Evolutionary conservation across 768 basidiomycete species (phyloP), one percentile per base, ranked within the genome.

Genomic region (Hygrophorus pudorinus): DNA sequence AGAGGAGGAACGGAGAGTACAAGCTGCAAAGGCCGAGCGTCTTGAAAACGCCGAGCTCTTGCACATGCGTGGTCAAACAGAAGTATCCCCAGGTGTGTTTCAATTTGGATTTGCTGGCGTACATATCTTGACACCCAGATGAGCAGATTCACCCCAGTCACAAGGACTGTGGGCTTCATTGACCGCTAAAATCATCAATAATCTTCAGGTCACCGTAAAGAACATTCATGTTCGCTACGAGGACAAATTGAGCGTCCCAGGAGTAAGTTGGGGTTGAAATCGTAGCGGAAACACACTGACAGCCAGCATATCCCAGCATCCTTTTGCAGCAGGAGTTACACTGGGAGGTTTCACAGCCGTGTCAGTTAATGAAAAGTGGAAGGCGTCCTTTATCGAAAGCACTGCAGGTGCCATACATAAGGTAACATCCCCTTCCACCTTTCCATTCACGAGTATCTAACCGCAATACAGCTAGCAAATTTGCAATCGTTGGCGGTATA

Each of bases 181-280:
- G 38, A 78, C 84, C 34, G 75, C 83, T 36, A 96, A 94, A 59
- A 76, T 98, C 46, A 78, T 98, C 51, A 94, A 98, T 65, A 99
- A 99, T 57, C 62, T 98, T 18, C 96, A 99, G 66, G 79, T 98
- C 18, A 92, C 90, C 10, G 79, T 98, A 48, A 89, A 85, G 64
- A 94, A 96, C 54, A 89, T 99, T 35, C 96, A 99, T 59, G 65
- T 98, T 37, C 83, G 96, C 42, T 99, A 97, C 55, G 96, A 99
- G 63, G 96, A 99, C 65, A 83, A 82, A 40, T 61, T 91, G 53
- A 96, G 90, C 53, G 90, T 92, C 20, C 93, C 93, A 24, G 89
- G 85, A 21, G 92, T 92, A 61, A 55, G 85, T 66, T 28, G 20
- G 17, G 13, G 14, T 48, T 32, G n/a, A 1, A 4, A 29, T 44